Percentiles rank a stretch among this genome's conserved stretches.
These are phyloP conservation scores for Sugiyamaella novakii DNA, from an alignment of 1,139 yeast genomes.

Conservation along the genomic window DNA sequence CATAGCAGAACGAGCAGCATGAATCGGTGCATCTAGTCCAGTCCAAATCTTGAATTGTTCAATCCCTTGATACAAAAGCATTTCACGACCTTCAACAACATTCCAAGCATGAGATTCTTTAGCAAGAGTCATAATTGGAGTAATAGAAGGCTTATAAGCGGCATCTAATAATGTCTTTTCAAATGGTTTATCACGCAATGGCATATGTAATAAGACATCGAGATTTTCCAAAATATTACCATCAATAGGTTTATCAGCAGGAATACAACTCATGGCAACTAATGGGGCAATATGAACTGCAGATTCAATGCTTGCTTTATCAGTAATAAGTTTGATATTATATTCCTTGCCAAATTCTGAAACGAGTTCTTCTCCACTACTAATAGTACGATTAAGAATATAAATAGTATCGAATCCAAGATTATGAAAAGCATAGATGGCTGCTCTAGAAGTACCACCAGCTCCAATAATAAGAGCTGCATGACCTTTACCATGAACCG, in stretches of 20 bases:
- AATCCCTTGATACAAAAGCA: conserved; percentile 91
- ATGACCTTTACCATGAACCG: conserved; percentile 30
- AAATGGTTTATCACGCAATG: conserved; percentile 38
- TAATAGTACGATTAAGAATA: conserved; percentile 75
- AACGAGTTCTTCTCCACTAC: conserved; percentile 63
- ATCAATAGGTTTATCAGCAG: conserved; percentile 81
- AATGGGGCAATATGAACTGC: conserved; percentile 47
- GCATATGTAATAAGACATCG: conserved; percentile 44
- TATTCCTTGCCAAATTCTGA: conserved; percentile 61
- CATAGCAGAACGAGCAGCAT: conserved; percentile 15
- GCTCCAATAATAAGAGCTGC: conserved; percentile 75
- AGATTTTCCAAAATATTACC: conserved; percentile 50
- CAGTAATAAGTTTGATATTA: conserved; percentile 62
- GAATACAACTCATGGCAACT: conserved; percentile 80
- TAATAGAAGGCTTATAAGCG: conserved; percentile 84
- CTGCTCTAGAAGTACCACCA: conserved; percentile 98
- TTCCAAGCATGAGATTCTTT: conserved; percentile 62
- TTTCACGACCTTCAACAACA: conserved; percentile 82
- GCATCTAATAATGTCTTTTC: conserved; percentile 75
- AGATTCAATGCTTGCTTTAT: conserved; percentile 35
- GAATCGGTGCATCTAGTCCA: conserved; percentile 50
- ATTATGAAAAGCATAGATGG: conserved; percentile 77
- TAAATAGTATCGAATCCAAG: conserved; percentile 79
- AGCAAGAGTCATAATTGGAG: conserved; percentile 84
- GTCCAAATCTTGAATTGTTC: conserved; percentile 84